These are phyloP conservation scores for Tricholoma furcatifolium DNA, from an alignment of 768 basidiomycete genomes.

Conservation along the genomic window DNA sequence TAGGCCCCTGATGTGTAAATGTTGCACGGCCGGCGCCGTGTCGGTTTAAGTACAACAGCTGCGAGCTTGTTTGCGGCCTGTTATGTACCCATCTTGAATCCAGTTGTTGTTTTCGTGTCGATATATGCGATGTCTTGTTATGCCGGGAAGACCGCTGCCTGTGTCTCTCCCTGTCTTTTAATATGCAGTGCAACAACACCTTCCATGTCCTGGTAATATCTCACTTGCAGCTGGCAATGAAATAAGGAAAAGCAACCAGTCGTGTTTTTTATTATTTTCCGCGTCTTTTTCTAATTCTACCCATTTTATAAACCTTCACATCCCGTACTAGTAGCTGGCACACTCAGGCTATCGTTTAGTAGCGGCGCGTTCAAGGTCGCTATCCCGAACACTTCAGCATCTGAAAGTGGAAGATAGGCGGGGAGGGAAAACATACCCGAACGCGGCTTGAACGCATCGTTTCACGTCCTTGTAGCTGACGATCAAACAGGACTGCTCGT, in stretches of 20 bases:
- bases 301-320: conserved; percentile 47
- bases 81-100: no score
- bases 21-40: no score
- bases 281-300: conserved; percentile 57
- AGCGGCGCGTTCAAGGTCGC: conserved; percentile 46
- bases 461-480: conserved; percentile 94
- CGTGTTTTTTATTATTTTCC: conserved; percentile 30
- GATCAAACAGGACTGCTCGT: conserved; percentile 94
- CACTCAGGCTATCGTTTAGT: conserved; percentile 17
- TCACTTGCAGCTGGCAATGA: not conserved
- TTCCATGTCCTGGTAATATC: no score
- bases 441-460: conserved; percentile 78
- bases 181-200: no score
- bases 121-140: no score
- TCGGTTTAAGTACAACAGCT: no score
- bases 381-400: conserved; percentile 18
- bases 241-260: conserved; percentile 15
- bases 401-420: not conserved
- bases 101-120: no score
- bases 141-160: no score
- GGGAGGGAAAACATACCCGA: conserved; percentile 54
- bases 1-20: no score
- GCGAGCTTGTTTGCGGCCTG: no score
- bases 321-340: not conserved
- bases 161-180: no score